Conservation (phyloP, 208 protist genomes). For the Porcisia deanei region DNA sequence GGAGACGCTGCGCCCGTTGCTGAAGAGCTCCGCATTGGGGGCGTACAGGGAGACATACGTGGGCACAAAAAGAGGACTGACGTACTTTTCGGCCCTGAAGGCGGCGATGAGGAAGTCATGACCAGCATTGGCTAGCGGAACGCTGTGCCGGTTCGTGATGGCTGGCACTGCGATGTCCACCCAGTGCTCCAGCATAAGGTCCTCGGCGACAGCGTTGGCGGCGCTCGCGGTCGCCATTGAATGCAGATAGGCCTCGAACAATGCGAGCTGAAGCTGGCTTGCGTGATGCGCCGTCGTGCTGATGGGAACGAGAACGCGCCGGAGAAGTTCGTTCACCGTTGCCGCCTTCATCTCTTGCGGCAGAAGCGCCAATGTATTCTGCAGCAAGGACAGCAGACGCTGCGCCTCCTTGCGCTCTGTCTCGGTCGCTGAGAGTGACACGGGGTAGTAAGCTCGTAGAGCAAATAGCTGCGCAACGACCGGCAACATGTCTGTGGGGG, state of each 20-base stretch:
- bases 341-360: slow-evolving; percentile 40
- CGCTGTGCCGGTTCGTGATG: slow-evolving; percentile 48
- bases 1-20: not conserved
- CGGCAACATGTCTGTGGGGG: slow-evolving; percentile 34
- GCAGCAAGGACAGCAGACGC: slow-evolving; percentile 26
- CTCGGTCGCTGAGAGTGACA: slow-evolving; percentile 15
- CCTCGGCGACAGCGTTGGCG: slow-evolving; percentile 57
- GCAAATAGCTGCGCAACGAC: slow-evolving; percentile 47
- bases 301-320: slow-evolving; percentile 27
- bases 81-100: slow-evolving; percentile 57
- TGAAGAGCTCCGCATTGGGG: slow-evolving; percentile 26
- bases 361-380: slow-evolving; percentile 28
- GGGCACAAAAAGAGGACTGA: slow-evolving; percentile 72
- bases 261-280: slow-evolving; percentile 56
- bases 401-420: slow-evolving; percentile 21
- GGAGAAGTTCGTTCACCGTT: slow-evolving; percentile 31
- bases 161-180: slow-evolving; percentile 45
- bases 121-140: slow-evolving; percentile 46
- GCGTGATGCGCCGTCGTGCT: slow-evolving; percentile 14
- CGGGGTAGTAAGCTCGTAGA: slow-evolving; percentile 43
- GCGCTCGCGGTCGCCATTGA: slow-evolving; percentile 56
- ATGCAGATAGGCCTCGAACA: slow-evolving; percentile 72
- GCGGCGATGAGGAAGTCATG: slow-evolving; percentile 71
- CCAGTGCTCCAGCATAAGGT: slow-evolving; percentile 68
- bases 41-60: slow-evolving; percentile 73